Conservation (phyloP, 176 grass and related monocot genomes). For the Rhynchospora breviuscula region DNA sequence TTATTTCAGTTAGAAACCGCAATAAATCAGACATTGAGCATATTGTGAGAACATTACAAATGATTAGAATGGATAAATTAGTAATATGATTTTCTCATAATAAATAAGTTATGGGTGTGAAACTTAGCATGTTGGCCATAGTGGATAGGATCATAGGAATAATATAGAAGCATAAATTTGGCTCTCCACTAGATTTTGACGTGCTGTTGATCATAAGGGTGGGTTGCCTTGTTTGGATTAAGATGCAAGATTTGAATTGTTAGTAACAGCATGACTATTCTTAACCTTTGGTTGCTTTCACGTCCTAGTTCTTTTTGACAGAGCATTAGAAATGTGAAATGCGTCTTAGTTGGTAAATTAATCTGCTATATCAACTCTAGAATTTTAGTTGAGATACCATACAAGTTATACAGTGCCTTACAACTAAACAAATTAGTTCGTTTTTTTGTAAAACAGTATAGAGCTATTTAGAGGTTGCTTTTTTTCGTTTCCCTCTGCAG, state of each 20-base stretch:
- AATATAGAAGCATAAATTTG: neutral
- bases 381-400: neutral
- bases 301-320: neutral
- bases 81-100: neutral
- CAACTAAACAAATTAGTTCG: neutral
- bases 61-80: neutral
- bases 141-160: too few relatives aligned
- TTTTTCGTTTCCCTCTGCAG: constrained; percentile 25
- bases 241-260: neutral
- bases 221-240: neutral
- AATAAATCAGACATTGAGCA: neutral
- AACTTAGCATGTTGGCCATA: too few relatives aligned
- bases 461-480: neutral
- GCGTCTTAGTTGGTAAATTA: neutral
- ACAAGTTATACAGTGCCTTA: neutral
- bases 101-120: neutral
- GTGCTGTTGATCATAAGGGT: neutral
- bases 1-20: neutral
- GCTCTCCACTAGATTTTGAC: neutral
- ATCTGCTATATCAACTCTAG: neutral
- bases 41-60: neutral
- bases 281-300: neutral
- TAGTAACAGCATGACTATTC: neutral
- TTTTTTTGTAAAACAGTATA: neutral
- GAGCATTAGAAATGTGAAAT: neutral